Evolutionary conservation across 73 alveolate species (phyloP).

Genomic region (Durusdinium trenchii): DNA sequence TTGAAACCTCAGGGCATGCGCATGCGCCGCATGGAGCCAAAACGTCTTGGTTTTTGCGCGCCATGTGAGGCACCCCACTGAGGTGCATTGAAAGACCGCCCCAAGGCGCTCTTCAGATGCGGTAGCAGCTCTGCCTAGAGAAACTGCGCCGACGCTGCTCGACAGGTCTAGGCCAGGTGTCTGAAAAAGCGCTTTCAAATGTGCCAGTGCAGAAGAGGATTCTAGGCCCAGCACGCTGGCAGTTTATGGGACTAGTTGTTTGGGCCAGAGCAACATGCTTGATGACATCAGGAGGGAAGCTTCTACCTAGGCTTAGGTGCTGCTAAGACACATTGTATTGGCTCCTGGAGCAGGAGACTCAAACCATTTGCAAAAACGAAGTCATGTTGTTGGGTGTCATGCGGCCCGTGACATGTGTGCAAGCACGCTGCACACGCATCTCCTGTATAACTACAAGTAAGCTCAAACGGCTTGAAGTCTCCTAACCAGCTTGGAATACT

Average conservation of each 20-base stretch:
- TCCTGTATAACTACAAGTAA: not conserved
- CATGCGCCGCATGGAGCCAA: too few species aligned
- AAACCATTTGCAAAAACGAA: not conserved
- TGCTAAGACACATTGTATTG: slow-evolving; percentile 79
- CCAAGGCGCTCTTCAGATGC: slow-evolving; percentile 65
- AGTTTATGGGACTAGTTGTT: not conserved
- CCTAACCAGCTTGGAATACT: slow-evolving; percentile 83
- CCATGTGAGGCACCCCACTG: not conserved
- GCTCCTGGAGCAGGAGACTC: slow-evolving; percentile 1
- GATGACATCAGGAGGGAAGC: too few species aligned
- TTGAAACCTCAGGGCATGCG: too few species aligned
- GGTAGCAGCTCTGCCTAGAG: slow-evolving; percentile 84
- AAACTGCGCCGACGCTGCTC: not conserved
- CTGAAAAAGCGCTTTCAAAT: too few species aligned
- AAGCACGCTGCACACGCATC: not conserved
- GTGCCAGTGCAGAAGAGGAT: too few species aligned
- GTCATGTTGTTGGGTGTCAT: not conserved
- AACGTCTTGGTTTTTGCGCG: not conserved
- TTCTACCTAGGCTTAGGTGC: not conserved
- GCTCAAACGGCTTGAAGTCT: not conserved
- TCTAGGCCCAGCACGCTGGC: not conserved
- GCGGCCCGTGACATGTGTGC: not conserved
- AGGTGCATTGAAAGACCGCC: slow-evolving; percentile 69
- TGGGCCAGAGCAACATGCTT: too few species aligned
- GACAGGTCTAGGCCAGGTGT: not conserved